phyloP scores from a whole-genome alignment of 139 green algal species.

The Monoraphidium neglectum region DNA sequence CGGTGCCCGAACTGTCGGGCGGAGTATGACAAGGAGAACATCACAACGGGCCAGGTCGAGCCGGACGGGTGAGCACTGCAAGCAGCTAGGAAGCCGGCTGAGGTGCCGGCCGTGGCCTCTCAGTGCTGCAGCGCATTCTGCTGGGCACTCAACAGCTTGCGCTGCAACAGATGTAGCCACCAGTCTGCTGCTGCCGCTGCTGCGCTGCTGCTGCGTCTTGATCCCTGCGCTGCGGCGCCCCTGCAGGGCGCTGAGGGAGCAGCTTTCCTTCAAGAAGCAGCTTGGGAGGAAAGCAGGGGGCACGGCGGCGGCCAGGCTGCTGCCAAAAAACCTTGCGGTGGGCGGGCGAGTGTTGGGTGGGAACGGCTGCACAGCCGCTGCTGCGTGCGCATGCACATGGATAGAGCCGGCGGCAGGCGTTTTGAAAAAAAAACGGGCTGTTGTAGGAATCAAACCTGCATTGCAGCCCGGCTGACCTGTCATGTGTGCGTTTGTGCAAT shows the following conservation, averaged over 20 bases:
- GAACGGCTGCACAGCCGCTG: too few species aligned
- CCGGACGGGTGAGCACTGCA: slow-evolving; percentile 19
- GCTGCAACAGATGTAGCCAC: too few species aligned
- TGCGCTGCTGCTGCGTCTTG: too few species aligned
- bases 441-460: background rate
- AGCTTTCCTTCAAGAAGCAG: slow-evolving; percentile 42
- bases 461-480: background rate
- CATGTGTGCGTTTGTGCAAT: background rate
- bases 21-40: slow-evolving; percentile 81
- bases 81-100: too few species aligned
- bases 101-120: too few species aligned
- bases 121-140: too few species aligned
- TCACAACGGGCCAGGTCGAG: slow-evolving; percentile 53
- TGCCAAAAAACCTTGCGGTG: background rate
- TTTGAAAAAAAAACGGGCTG: background rate
- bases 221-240: too few species aligned
- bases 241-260: slow-evolving; percentile 15
- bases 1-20: slow-evolving; percentile 84
- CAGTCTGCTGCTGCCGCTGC: too few species aligned
- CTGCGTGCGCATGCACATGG: too few species aligned
- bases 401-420: background rate
- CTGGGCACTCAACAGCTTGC: too few species aligned
- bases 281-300: slow-evolving; percentile 35
- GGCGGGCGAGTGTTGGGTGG: too few species aligned
- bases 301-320: too few species aligned